These are phyloP conservation scores for Echinosophora koreensis DNA, from an alignment of 306 rosid genomes.

Conservation along the genomic window DNA sequence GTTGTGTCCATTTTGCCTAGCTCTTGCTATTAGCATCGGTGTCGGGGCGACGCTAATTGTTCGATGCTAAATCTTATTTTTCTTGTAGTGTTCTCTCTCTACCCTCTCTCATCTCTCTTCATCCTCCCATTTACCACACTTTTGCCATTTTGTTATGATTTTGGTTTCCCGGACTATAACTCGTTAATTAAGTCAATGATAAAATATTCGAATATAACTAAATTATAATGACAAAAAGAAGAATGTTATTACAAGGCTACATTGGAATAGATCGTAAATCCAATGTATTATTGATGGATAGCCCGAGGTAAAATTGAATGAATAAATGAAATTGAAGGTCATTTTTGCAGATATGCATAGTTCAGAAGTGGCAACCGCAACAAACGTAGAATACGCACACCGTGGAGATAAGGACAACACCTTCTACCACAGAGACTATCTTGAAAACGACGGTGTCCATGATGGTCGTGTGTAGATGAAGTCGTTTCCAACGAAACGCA, in stretches of 20 bases:
- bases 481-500: conserved; percentile 60
- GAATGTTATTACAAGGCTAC: not conserved
- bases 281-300: not conserved
- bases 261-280: not conserved
- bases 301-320: not conserved
- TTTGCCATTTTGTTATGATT: no score
- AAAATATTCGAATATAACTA: not conserved
- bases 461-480: conserved; percentile 52
- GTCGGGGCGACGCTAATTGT: no score
- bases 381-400: conserved; percentile 78
- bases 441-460: conserved; percentile 68
- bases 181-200: not conserved
- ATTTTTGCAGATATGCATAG: not conserved
- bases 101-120: no score
- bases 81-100: no score
- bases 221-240: not conserved
- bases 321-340: conserved; percentile 31
- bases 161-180: no score
- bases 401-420: conserved; percentile 68
- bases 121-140: no score
- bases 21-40: no score
- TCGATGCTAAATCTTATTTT: no score
- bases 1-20: no score
- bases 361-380: conserved; percentile 73
- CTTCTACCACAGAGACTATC: conserved; percentile 69